Evolutionary conservation across 2,329 filamentous ascomycete species (phyloP).

Genomic region (Phaeosphaeriaceae sp.): DNA sequence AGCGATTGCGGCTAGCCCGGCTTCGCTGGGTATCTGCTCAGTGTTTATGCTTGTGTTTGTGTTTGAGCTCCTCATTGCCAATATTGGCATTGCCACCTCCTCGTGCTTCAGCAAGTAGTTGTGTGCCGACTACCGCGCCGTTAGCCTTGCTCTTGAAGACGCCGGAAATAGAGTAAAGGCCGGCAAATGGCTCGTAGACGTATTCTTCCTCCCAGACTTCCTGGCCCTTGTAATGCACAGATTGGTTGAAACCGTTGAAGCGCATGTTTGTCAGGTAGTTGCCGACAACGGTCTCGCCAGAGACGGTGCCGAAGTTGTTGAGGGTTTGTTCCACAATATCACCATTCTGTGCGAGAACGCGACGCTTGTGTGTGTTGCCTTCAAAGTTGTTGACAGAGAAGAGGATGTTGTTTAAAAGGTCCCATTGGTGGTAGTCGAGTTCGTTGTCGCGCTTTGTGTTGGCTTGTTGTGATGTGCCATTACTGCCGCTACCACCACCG

Average conservation of each 20-base stretch:
- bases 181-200: slow-evolving; percentile 60
- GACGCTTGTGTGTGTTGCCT: slow-evolving; percentile 61
- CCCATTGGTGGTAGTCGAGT: slow-evolving; percentile 50
- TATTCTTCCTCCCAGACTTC: slow-evolving; percentile 61
- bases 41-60: background rate
- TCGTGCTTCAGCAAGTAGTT: slow-evolving; percentile 59
- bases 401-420: slow-evolving; percentile 63
- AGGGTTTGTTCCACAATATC: slow-evolving; percentile 61
- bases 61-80: slow-evolving; percentile 25
- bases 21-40: background rate
- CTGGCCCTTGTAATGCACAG: slow-evolving; percentile 49
- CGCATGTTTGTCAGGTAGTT: slow-evolving; percentile 60
- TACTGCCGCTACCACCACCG: slow-evolving; percentile 9
- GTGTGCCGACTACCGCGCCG: slow-evolving; percentile 58
- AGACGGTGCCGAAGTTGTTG: slow-evolving; percentile 60
- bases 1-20: no score
- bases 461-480: slow-evolving; percentile 16
- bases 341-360: slow-evolving; percentile 62
- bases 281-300: slow-evolving; percentile 54
- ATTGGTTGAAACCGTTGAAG: slow-evolving; percentile 59
- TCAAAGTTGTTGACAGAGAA: slow-evolving; percentile 67
- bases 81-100: slow-evolving; percentile 62
- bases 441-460: slow-evolving; percentile 30
- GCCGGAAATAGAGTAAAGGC: slow-evolving; percentile 51
- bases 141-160: slow-evolving; percentile 57